These are phyloP conservation scores for Penicillium sp. DNA, from an alignment of 2,329 filamentous ascomycete genomes.

Conservation along the genomic window DNA sequence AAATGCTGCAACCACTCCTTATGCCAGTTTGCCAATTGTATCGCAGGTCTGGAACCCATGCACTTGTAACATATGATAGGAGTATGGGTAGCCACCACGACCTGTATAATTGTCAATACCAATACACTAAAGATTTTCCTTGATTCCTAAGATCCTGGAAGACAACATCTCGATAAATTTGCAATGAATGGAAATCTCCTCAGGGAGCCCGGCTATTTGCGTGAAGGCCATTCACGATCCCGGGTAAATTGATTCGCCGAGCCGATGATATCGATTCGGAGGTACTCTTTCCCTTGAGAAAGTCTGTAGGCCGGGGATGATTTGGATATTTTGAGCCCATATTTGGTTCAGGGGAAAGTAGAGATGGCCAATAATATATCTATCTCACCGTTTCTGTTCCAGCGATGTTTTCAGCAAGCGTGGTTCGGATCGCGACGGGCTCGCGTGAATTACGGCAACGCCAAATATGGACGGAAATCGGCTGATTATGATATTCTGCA, in stretches of 20 bases:
- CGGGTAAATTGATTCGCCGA: slow-evolving; percentile 3
- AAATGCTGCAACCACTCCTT: too few species aligned
- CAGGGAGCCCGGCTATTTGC: neutral
- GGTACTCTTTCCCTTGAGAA: neutral
- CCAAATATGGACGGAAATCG: slow-evolving; percentile 6
- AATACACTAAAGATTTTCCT: too few species aligned
- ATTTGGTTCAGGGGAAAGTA: neutral
- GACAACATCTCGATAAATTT: too few species aligned
- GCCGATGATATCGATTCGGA: slow-evolving; percentile 3
- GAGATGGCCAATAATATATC: slow-evolving; percentile 10
- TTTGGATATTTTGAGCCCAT: neutral
- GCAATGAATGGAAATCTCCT: neutral
- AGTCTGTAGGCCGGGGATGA: neutral
- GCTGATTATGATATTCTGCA: slow-evolving; percentile 10
- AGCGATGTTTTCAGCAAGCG: slow-evolving; percentile 12
- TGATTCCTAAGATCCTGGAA: too few species aligned
- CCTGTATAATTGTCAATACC: too few species aligned
- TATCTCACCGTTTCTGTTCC: slow-evolving; percentile 9
- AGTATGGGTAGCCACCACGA: neutral
- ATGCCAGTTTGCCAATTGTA: too few species aligned
- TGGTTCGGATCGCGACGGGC: slow-evolving; percentile 11
- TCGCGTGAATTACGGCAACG: slow-evolving; percentile 5
- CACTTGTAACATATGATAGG: too few species aligned
- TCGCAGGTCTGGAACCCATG: too few species aligned
- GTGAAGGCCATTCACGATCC: neutral